Base-by-base conservation (phyloP, 208 protist species). In the Acanthamoeba culbertsoni region DNA sequence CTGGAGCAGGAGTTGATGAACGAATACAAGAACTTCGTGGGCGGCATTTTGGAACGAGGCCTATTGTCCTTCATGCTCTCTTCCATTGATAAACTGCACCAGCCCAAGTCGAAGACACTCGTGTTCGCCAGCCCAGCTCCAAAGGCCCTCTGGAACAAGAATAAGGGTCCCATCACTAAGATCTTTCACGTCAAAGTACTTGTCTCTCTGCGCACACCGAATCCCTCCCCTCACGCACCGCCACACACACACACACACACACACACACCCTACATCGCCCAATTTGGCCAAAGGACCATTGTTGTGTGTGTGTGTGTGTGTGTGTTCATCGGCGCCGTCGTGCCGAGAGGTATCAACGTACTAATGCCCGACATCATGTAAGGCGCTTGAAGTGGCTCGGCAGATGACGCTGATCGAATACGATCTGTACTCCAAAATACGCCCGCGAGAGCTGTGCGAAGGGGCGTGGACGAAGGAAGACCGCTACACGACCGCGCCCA, bases 401-500 rank as follows among this genome's bases (percentile, higher is more conserved):
- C 91, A 93, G 53, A 93, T 93, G 71, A 93, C 91, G 31, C 45
- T 86, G 35, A 93, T 93, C 53, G 91, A 93, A 33, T 68, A 43
- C 42, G 71, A 86, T 8, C 31, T 88, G 16, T 93, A 88, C 91
- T 35, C 53, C 40, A 43, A 53, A 7, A 93, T 93, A 16, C 57
- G 43, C 12, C 88, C 88, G 20, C 59, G 63, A 28, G 59, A 62
- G 28, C 65, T 84, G 18, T 79, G 59, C 16, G 59, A 62, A 16
- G 89, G 37, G 16, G 63, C 62, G 23, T 84, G 42, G 57, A 59
- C 89, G 6, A 77, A 93, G 53, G 65, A 31, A 2, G 51, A 84
- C 46, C 48, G n/a, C 31, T 28, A 88, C 18, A 93, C 65, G 71
- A 33, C 48, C 5, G 91, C 73, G 14, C 43, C 73, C 12, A 93